Conservation (phyloP, 305 asterid genomes). For the Solanum aculeatissimum region DNA sequence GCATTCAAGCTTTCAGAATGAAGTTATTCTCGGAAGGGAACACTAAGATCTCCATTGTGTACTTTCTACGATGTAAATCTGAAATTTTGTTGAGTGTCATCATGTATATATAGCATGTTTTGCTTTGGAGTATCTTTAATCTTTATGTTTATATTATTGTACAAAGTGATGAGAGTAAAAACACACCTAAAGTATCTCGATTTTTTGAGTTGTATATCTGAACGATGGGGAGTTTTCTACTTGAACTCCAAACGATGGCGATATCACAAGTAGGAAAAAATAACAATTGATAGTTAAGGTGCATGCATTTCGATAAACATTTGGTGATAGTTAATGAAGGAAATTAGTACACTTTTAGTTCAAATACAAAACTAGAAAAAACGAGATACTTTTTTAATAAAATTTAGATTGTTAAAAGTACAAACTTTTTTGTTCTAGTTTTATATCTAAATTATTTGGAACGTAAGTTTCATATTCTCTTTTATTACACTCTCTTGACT, state of each 20-base stretch:
- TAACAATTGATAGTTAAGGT: too few relatives aligned
- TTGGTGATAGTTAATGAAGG: too few relatives aligned
- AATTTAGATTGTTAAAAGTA: too few relatives aligned
- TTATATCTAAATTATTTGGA: too few relatives aligned
- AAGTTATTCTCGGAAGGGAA: background rate
- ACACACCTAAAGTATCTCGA: background rate
- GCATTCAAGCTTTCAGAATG: background rate
- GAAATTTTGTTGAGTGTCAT: background rate
- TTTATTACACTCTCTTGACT: too few relatives aligned
- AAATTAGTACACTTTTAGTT: too few relatives aligned
- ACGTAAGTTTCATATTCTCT: too few relatives aligned
- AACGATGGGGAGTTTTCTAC: background rate
- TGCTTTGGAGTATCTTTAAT: background rate
- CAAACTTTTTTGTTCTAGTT: too few relatives aligned
- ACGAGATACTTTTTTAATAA: too few relatives aligned
- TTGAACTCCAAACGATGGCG: background rate
- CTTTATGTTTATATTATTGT: background rate
- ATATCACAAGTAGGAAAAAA: too few relatives aligned
- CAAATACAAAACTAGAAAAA: too few relatives aligned
- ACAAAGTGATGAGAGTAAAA: background rate
- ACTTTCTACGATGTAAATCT: background rate
- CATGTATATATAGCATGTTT: background rate
- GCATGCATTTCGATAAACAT: too few relatives aligned
- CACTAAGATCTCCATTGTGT: background rate
- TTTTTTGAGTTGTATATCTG: background rate